A percentile compares a stretch with the other conserved stretches of the same genome.
These are phyloP conservation scores for Tulasnella sp. DNA, from an alignment of 768 basidiomycete genomes.

Conservation along the genomic window DNA sequence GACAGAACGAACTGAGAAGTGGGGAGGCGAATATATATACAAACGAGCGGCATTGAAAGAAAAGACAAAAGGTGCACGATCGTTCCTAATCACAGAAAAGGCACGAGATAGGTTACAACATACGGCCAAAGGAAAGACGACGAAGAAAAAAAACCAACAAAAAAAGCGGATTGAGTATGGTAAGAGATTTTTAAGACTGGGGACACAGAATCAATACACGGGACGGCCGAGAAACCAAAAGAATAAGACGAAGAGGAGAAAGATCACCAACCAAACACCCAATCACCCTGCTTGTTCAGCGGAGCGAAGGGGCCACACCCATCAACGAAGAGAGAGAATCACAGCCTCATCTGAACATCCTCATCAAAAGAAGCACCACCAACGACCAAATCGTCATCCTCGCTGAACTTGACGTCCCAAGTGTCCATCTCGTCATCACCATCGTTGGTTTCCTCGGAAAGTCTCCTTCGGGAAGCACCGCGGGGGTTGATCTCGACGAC, in stretches of 20 bases:
- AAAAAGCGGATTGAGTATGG: neutral
- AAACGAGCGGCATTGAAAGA: neutral
- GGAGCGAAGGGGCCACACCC: neutral
- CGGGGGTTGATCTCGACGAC: constrained; percentile 13
- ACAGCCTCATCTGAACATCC: neutral
- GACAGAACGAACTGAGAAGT: neutral
- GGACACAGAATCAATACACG: neutral
- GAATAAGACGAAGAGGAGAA: neutral
- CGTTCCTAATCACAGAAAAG: neutral
- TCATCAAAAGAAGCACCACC: neutral
- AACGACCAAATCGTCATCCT: neutral
- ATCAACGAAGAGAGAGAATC: too few species aligned
- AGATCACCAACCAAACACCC: neutral
- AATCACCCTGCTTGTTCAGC: neutral
- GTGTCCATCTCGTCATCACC: neutral
- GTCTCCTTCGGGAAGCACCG: neutral
- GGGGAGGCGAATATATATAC: neutral
- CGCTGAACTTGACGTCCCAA: neutral
- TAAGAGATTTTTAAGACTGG: neutral
- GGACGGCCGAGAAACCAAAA: neutral
- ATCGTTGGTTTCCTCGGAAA: neutral
- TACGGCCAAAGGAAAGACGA: neutral
- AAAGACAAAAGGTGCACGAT: neutral
- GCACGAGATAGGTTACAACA: neutral
- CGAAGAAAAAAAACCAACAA: neutral